Evolutionary conservation across 1,284 basidiomycete species (phyloP).

Genomic region (Cryptococcus floricola): DNA sequence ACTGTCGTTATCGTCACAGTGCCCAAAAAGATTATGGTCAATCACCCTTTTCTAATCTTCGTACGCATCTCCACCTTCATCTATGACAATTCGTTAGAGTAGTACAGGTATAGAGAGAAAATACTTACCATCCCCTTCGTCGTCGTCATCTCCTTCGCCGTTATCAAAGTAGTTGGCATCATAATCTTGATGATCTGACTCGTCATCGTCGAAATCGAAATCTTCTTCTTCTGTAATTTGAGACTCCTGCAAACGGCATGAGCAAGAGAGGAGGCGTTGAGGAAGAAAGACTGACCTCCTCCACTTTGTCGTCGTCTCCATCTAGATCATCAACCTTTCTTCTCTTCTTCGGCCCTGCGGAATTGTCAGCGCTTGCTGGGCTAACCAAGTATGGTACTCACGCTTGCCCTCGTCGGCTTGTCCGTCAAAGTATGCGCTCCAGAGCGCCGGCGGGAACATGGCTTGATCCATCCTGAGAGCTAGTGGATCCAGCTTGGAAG

Average conservation of each 20-base stretch:
- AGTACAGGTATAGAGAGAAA: not conserved
- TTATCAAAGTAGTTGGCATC: slow-evolving; percentile 50
- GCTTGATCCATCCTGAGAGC: slow-evolving; percentile 30
- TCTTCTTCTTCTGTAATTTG: slow-evolving; percentile 33
- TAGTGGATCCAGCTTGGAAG: slow-evolving; percentile 22
- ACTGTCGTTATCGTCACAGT: slow-evolving; percentile 1
- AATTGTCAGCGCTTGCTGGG: not conserved
- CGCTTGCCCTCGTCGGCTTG: slow-evolving; percentile 4
- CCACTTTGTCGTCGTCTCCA: slow-evolving; percentile 20
- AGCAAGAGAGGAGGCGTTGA: not conserved
- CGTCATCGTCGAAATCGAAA: slow-evolving; percentile 47
- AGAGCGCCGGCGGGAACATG: slow-evolving; percentile 45
- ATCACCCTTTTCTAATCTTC: not conserved
- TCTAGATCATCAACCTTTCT: slow-evolving; percentile 23
- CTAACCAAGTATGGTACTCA: not conserved
- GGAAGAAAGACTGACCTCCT: slow-evolving; percentile 15
- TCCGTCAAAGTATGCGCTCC: slow-evolving; percentile 45
- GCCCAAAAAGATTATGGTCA: not conserved
- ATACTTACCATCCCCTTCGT: slow-evolving; percentile 38
- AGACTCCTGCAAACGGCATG: slow-evolving; percentile 12
- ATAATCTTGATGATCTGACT: slow-evolving; percentile 49
- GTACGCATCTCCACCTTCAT: slow-evolving; percentile 4
- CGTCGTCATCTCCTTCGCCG: slow-evolving; percentile 47
- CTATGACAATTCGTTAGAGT: not conserved
- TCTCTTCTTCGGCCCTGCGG: slow-evolving; percentile 21